Conservation (phyloP, 2,329 filamentous ascomycete genomes). For the Penicillium brasilianum region DNA sequence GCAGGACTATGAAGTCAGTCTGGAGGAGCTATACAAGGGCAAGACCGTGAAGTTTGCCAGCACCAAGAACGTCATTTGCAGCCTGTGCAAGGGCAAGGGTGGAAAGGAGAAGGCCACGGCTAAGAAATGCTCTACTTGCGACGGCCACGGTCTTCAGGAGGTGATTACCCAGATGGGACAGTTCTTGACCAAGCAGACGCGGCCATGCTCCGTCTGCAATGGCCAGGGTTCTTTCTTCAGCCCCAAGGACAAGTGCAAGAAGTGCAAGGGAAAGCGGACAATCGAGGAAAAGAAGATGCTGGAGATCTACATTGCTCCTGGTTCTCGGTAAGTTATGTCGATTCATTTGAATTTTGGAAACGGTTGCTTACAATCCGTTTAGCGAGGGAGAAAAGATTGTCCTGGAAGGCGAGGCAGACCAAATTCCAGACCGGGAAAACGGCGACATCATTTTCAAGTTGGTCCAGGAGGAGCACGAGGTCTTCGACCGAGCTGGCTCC, state of each 20-base stretch:
- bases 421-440: conserved; percentile 83
- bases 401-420: conserved; percentile 91
- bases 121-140: conserved; percentile 80
- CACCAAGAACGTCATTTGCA: conserved; percentile 91
- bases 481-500: conserved; percentile 80
- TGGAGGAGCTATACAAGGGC: conserved; percentile 97
- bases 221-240: conserved; percentile 87
- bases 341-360: neutral
- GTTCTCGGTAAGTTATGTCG: conserved; percentile 62
- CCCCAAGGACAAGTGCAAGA: conserved; percentile 98
- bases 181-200: conserved; percentile 78
- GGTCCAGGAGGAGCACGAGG: conserved; percentile 77
- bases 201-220: conserved; percentile 80
- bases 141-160: conserved; percentile 77
- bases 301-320: conserved; percentile 93
- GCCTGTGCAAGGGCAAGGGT: conserved; percentile 83
- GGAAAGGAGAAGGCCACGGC: conserved; percentile 92
- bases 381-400: conserved; percentile 85
- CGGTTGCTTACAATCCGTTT: neutral
- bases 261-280: conserved; percentile 92
- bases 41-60: conserved; percentile 97
- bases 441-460: conserved; percentile 93
- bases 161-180: conserved; percentile 83
- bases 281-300: conserved; percentile 89
- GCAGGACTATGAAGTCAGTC: conserved; percentile 84